Conservation (phyloP, 2,329 filamentous ascomycete species). For the Fusarium azukiicola region DNA sequence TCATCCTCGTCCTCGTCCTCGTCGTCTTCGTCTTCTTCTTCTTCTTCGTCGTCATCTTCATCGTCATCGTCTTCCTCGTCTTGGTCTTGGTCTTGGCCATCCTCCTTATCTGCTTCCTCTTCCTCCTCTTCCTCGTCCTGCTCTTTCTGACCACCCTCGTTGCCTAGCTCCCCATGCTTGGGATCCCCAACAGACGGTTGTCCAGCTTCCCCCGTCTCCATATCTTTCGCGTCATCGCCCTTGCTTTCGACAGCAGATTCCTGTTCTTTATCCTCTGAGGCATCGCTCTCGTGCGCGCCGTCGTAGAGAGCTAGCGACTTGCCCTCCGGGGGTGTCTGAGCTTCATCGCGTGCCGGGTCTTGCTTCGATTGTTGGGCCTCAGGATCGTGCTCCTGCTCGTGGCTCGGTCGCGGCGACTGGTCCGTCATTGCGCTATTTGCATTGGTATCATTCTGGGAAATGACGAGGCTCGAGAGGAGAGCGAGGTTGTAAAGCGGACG, state of each 20-base stretch:
- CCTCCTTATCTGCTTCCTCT: constrained; percentile 53
- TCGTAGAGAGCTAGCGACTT: constrained; percentile 28
- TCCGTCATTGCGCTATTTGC: constrained; percentile 65
- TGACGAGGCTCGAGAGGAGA: constrained; percentile 36
- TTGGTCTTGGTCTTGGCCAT: constrained; percentile 49
- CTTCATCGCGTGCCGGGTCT: constrained; percentile 43
- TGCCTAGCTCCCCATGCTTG: constrained; percentile 49
- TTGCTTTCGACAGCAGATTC: constrained; percentile 2
- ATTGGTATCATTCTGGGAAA: constrained; percentile 57
- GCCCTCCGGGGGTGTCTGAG: constrained; percentile 24
- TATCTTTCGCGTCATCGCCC: constrained; percentile 26
- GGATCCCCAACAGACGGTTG: constrained; percentile 34
- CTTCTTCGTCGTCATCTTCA: constrained; percentile 34
- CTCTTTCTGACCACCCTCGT: constrained; percentile 39
- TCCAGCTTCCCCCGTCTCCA: constrained; percentile 30
- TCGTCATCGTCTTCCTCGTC: constrained; percentile 35
- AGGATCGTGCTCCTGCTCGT: constrained; percentile 47
- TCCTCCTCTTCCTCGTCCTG: constrained; percentile 42
- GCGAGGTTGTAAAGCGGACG: constrained; percentile 33
- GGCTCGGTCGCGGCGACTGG: constrained; percentile 61
- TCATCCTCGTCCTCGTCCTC: constrained; percentile 78
- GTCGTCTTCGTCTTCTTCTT: constrained; percentile 52
- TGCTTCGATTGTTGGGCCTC: constrained; percentile 43
- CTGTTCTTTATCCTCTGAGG: constrained; percentile 67
- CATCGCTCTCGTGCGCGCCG: constrained; percentile 60